These are phyloP conservation scores for Halophytophthora batemanensis DNA, from an alignment of 352 stramenopile genomes.

Conservation along the genomic window DNA sequence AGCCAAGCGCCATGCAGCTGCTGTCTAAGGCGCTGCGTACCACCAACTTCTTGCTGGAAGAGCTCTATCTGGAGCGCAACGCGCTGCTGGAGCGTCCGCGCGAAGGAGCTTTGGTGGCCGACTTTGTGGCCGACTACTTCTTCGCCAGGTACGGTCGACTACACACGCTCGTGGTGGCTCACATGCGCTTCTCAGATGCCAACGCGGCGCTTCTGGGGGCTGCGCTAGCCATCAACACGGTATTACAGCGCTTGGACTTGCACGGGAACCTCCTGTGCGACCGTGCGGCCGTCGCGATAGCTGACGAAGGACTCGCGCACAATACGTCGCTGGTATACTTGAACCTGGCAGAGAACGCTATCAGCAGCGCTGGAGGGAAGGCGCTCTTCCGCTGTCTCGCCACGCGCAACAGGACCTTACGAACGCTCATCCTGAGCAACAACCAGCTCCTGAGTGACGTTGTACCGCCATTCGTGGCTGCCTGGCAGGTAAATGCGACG, in stretches of 20 bases:
- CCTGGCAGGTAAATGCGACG: slow-evolving; percentile 40
- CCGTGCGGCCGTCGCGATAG: slow-evolving; percentile 32
- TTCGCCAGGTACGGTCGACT: slow-evolving; percentile 68
- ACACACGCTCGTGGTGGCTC: slow-evolving; percentile 34
- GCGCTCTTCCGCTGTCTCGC: slow-evolving; percentile 45
- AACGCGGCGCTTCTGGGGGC: slow-evolving; percentile 32
- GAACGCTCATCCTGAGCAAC: slow-evolving; percentile 54
- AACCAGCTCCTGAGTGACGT: slow-evolving; percentile 63
- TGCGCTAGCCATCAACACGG: slow-evolving; percentile 57
- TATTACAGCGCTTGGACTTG: slow-evolving; percentile 50
- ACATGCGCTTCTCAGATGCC: slow-evolving; percentile 43
- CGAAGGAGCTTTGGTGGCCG: slow-evolving; percentile 35
- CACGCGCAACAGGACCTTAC: slow-evolving; percentile 31
- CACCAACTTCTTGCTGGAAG: slow-evolving; percentile 58
- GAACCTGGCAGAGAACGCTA: slow-evolving; percentile 59
- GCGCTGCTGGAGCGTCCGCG: slow-evolving; percentile 19
- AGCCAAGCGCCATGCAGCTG: slow-evolving; percentile 26
- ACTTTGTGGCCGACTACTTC: slow-evolving; percentile 67
- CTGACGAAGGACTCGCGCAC: slow-evolving; percentile 30
- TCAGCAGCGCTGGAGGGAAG: slow-evolving; percentile 43
- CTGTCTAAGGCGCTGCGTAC: slow-evolving; percentile 40
- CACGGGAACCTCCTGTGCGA: slow-evolving; percentile 57
- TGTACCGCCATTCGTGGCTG: slow-evolving; percentile 20
- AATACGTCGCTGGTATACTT: slow-evolving; percentile 48
- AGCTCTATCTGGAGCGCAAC: slow-evolving; percentile 62